Conservation (phyloP, 2,329 filamentous ascomycete species). For the Talaromyces sp. region DNA sequence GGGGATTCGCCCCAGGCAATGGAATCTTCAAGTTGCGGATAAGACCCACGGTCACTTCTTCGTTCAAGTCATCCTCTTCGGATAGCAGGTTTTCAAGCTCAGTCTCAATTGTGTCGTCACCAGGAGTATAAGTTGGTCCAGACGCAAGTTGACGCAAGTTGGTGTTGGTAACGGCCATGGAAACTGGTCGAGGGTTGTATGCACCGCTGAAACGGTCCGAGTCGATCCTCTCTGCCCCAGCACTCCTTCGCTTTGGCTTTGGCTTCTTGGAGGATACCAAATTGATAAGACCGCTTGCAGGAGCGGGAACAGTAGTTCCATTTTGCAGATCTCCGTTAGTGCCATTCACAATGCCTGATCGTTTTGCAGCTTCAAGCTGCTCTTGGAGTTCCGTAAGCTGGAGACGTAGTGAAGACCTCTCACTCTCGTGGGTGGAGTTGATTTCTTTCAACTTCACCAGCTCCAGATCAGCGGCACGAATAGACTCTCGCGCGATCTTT, state of each 20-base stretch:
- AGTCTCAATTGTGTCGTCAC: conserved; percentile 84
- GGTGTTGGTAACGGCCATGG: conserved; percentile 71
- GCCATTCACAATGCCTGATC: conserved; percentile 66
- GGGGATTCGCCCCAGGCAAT: conserved; percentile 74
- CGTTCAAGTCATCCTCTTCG: conserved; percentile 92
- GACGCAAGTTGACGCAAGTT: conserved; percentile 64
- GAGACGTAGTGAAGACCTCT: conserved; percentile 79
- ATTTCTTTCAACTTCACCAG: conserved; percentile 72
- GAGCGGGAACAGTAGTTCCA: conserved; percentile 52
- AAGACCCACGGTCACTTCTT: conserved; percentile 92
- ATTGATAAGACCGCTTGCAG: conserved; percentile 80
- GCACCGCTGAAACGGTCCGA: conserved; percentile 85
- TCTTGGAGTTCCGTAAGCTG: conserved; percentile 88
- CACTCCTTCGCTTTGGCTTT: conserved; percentile 74
- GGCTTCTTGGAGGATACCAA: conserved; percentile 95
- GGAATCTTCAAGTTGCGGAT: conserved; percentile 97
- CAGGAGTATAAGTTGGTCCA: conserved; percentile 71
- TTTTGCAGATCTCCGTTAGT: conserved; percentile 57
- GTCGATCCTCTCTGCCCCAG: conserved; percentile 77
- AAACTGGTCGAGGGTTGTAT: conserved; percentile 92
- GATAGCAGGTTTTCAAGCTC: conserved; percentile 91
- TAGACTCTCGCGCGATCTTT: conserved; percentile 73
- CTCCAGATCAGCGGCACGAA: conserved; percentile 73
- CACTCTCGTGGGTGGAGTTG: conserved; percentile 71
- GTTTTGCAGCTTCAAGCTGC: conserved; percentile 81